Evolutionary conservation across 2,329 filamentous ascomycete species (phyloP).

Genomic region (Nothomitra cinnamomea): DNA sequence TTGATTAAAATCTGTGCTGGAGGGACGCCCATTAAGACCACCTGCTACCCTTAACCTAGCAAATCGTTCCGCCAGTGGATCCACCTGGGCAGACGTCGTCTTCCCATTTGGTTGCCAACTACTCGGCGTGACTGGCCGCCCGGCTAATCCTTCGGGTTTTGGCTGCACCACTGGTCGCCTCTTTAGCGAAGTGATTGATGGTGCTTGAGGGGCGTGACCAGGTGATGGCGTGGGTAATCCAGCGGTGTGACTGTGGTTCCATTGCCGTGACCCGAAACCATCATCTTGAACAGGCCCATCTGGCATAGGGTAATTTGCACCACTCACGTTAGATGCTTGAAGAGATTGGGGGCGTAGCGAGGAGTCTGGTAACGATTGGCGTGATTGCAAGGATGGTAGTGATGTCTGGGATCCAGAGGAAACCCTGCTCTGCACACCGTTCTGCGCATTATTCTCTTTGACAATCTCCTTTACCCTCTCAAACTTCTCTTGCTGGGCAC

Average conservation of each 20-base stretch:
- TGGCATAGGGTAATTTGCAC: not conserved
- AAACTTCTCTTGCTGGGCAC: slow-evolving; percentile 25
- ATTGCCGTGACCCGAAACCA: not conserved
- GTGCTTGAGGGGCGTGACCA: not conserved
- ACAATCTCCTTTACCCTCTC: slow-evolving; percentile 32
- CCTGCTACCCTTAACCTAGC: slow-evolving; percentile 13
- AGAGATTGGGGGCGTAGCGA: not conserved
- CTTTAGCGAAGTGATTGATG: not conserved
- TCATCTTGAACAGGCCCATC: not conserved
- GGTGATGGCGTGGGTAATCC: not conserved
- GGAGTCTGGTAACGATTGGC: not conserved
- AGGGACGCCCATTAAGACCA: not conserved
- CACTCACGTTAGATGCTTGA: not conserved
- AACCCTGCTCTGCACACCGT: slow-evolving; percentile 6
- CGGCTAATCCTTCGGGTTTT: not conserved
- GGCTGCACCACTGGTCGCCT: slow-evolving; percentile 3
- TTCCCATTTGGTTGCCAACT: slow-evolving; percentile 5
- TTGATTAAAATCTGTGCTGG: not conserved
- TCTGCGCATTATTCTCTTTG: slow-evolving; percentile 27
- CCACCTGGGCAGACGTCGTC: not conserved
- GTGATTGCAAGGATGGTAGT: not conserved
- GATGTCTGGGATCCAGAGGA: no score
- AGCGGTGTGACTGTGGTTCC: not conserved
- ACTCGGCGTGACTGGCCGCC: slow-evolving; percentile 6
- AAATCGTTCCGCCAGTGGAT: slow-evolving; percentile 21